Evolutionary conservation across 1,284 basidiomycete species (phyloP).

Genomic region (Stereum hirsutum): DNA sequence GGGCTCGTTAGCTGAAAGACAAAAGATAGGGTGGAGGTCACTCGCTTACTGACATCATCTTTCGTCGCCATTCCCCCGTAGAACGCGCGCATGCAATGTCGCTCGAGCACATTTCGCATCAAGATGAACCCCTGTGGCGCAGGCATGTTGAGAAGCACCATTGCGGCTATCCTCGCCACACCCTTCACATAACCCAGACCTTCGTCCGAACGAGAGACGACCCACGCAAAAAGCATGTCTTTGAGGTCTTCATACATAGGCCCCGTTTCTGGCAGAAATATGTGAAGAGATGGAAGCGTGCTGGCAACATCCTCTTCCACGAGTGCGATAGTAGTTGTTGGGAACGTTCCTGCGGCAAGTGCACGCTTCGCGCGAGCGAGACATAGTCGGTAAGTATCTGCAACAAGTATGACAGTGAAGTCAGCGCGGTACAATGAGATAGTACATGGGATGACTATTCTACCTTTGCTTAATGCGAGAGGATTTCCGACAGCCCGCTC

Average conservation of each 20-base stretch:
- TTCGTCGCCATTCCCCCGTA: slow-evolving; percentile 61
- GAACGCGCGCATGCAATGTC: slow-evolving; percentile 82
- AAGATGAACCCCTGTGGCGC: slow-evolving; percentile 75
- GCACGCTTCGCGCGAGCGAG: slow-evolving; percentile 69
- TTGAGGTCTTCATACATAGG: slow-evolving; percentile 84
- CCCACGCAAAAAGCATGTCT: slow-evolving; percentile 87
- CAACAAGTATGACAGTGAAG: slow-evolving; percentile 3
- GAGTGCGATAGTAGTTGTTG: slow-evolving; percentile 52
- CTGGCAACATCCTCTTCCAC: slow-evolving; percentile 77
- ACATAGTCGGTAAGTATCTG: slow-evolving; percentile 74
- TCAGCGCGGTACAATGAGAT: slow-evolving; percentile 1
- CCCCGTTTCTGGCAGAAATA: slow-evolving; percentile 73
- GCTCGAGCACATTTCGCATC: slow-evolving; percentile 82
- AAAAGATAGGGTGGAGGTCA: not conserved
- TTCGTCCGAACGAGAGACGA: slow-evolving; percentile 84
- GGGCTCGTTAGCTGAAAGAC: slow-evolving; percentile 9
- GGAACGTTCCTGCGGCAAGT: slow-evolving; percentile 64
- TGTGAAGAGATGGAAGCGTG: slow-evolving; percentile 82
- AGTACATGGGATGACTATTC: slow-evolving; percentile 2
- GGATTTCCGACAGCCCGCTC: slow-evolving; percentile 83
- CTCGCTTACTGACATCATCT: slow-evolving; percentile 77
- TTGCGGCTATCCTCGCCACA: slow-evolving; percentile 73
- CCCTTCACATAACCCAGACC: slow-evolving; percentile 71
- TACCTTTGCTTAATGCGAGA: slow-evolving; percentile 81
- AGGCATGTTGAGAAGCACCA: slow-evolving; percentile 85